phyloP scores from a whole-genome alignment of 148 eudicot species.

The Amaranthus hypochondriacus region DNA sequence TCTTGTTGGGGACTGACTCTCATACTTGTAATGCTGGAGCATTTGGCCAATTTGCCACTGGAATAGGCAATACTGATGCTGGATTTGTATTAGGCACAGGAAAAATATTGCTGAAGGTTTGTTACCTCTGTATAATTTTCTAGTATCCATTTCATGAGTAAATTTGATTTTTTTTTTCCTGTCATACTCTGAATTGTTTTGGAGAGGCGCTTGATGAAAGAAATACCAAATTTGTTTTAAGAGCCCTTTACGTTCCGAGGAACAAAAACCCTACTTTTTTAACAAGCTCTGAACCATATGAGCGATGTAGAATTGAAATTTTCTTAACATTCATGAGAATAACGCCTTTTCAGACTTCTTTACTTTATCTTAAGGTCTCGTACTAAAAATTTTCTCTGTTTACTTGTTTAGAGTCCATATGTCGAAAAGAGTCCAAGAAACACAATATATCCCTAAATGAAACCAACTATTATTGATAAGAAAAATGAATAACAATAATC shows the following conservation, averaged over 20 bases:
- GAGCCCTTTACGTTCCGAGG: too few species aligned
- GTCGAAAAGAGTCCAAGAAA: too few species aligned
- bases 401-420: too few species aligned
- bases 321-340: conserved; percentile 13
- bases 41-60: conserved; percentile 92
- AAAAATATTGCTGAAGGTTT: conserved; percentile 77
- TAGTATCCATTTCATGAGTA: not conserved
- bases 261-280: too few species aligned
- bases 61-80: conserved; percentile 91
- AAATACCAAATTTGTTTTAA: too few species aligned
- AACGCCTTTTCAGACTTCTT: too few species aligned
- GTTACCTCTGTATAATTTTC: not conserved
- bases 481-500: too few species aligned
- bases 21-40: conserved; percentile 97
- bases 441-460: too few species aligned
- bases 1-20: conserved; percentile 82
- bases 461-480: too few species aligned
- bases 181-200: not conserved
- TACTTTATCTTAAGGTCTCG: too few species aligned
- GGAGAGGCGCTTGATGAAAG: too few species aligned
- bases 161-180: not conserved
- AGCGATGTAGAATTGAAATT: not conserved
- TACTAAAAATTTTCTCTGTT: too few species aligned
- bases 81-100: conserved; percentile 90
- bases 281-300: not conserved